Evolutionary conservation across 1,284 basidiomycete species (phyloP).

Genomic region (Schizophyllum amplum): DNA sequence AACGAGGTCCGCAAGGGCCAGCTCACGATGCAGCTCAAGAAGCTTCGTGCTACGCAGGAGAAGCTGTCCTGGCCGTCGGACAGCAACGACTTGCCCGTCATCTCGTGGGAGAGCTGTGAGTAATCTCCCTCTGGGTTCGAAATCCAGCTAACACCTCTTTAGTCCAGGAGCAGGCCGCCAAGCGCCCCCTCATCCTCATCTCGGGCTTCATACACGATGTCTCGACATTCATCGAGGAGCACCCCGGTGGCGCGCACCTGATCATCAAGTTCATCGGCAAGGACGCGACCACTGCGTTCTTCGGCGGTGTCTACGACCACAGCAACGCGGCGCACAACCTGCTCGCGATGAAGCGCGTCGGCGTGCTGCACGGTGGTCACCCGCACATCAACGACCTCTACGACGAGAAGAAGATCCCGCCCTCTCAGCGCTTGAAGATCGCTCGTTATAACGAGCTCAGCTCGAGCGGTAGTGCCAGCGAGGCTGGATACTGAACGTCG

Average conservation of each 20-base stretch:
- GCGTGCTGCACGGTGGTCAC: constrained; percentile 48
- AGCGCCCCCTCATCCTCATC: constrained; percentile 59
- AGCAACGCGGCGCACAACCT: constrained; percentile 76
- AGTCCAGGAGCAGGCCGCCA: constrained; percentile 57
- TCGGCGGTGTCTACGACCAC: constrained; percentile 79
- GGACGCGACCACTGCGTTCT: constrained; percentile 78
- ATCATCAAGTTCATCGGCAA: constrained; percentile 60
- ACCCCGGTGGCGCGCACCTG: constrained; percentile 69
- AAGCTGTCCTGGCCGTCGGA: constrained; percentile 62
- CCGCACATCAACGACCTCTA: neutral
- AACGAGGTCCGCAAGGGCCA: constrained; percentile 91
- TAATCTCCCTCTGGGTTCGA: constrained; percentile 21
- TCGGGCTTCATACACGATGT: constrained; percentile 79
- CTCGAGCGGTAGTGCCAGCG: neutral
- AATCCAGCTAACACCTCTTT: neutral
- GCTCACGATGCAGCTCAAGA: constrained; percentile 89
- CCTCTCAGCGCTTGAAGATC: constrained; percentile 11
- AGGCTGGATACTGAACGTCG: neutral
- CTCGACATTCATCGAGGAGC: constrained; percentile 67
- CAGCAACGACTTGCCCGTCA: constrained; percentile 55
- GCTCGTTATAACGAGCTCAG: constrained; percentile 11
- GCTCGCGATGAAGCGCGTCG: constrained; percentile 76
- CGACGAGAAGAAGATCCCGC: constrained; percentile 8
- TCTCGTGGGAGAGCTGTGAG: constrained; percentile 69
- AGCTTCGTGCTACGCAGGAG: constrained; percentile 56